Percentiles rank a stretch among this genome's conserved stretches.
Evolutionary conservation across 2,329 filamentous ascomycete species (phyloP).

Genomic region (Blastomyces gilchristii): DNA sequence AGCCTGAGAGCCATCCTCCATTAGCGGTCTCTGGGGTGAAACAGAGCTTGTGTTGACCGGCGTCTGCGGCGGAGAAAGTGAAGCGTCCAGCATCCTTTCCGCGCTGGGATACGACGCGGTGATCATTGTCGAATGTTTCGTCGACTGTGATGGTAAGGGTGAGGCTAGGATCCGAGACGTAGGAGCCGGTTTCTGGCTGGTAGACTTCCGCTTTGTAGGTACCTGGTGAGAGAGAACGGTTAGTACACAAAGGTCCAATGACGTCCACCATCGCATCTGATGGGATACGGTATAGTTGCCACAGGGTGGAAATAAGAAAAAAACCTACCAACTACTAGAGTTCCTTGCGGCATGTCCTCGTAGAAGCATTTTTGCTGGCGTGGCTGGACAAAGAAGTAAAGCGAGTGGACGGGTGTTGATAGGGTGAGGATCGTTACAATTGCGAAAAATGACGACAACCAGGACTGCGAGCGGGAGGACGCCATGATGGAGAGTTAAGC

Average conservation of each 20-base stretch:
- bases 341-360: constrained; percentile 96
- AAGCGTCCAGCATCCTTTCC: constrained; percentile 69
- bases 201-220: constrained; percentile 82
- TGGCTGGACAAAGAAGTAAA: constrained; percentile 94
- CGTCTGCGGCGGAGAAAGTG: constrained; percentile 88
- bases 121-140: constrained; percentile 94
- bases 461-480: constrained; percentile 28
- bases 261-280: neutral
- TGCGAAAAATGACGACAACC: constrained; percentile 42
- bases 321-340: constrained; percentile 66
- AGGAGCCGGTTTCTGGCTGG: constrained; percentile 58
- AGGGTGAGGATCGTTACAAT: constrained; percentile 55
- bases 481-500: constrained; percentile 23
- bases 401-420: constrained; percentile 58
- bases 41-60: constrained; percentile 93
- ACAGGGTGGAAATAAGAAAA: neutral
- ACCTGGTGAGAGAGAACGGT: constrained; percentile 37
- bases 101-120: constrained; percentile 84
- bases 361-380: constrained; percentile 87
- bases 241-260: neutral
- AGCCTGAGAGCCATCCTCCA: constrained; percentile 61
- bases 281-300: neutral
- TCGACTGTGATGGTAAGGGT: constrained; percentile 88
- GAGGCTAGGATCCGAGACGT: constrained; percentile 62
- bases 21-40: constrained; percentile 69